Base-by-base conservation (phyloP, 2,329 filamentous ascomycete species). In the Fusarium hainanense region DNA sequence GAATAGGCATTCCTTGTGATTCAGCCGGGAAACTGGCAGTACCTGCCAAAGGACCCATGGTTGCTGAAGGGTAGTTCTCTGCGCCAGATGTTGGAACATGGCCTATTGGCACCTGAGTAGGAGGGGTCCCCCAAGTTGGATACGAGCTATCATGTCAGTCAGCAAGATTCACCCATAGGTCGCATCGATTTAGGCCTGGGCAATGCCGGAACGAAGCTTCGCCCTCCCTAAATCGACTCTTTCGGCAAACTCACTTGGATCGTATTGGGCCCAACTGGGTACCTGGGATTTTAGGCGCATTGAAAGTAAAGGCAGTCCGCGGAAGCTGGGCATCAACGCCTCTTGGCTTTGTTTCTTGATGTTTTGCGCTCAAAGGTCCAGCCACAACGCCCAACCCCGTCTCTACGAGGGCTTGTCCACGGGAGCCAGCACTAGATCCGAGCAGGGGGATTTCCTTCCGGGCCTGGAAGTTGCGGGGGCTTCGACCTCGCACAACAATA, bases 381-480 rank as follows among this genome's bases (percentile, higher is more conserved):
- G 87, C 87, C 46, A 89, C 87, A 62, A 89, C 87, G 9, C 87
- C 87, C 32, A 89, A 75, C 4, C 87, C 87, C 1, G 86, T 89
- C 76, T 89, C 87, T n/a, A 89, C 87, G 48, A 90, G 82, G 37
- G 89, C 90, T 77, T 96, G 94, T 42, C 93, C 89, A n/a, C 91
- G 87, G 28, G 92, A 92, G 27, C 90, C 90, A 23, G 91, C 91
- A 70, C 92, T 93, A 18, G 87, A 89, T 20, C 92, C 93, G 56
- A 93, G 87, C 48, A 98, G 86, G 4, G 95, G 94, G 65, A 97
- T 92, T 79, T 98, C 95, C 79, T 97, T 98, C 54, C 95, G 88
- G 12, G 94, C 92, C 79, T 97, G 94, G 79, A 98, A 98, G 80
- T 98, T 98, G 40, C 95, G 88, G 6, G 95, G 95, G 79, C 94